Conservation (phyloP, 208 protist genomes). For the Wallacemonas rigidus region DNA sequence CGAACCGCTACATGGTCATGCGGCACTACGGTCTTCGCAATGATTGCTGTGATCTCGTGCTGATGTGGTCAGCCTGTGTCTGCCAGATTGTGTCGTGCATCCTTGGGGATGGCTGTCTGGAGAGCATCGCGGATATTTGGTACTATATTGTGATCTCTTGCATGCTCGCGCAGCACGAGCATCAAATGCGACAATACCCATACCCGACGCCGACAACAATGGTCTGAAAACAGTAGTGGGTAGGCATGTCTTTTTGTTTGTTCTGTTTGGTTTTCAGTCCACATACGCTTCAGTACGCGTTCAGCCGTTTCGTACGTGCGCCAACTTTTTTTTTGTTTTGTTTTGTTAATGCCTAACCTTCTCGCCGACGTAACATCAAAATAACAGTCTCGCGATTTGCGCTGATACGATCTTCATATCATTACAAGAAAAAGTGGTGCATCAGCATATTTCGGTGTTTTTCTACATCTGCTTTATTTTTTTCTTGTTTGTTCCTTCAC, state of each 20-base stretch:
- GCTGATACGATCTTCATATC: no score
- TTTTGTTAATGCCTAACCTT: constrained; percentile 10
- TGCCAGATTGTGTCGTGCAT: constrained; percentile 18
- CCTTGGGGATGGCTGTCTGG: constrained; percentile 18
- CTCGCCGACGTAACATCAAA: background rate
- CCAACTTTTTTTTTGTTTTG: constrained; percentile 27
- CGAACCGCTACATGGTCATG: constrained; percentile 74
- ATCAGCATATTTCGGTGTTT: no score
- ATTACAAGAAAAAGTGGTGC: no score
- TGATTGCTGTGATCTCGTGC: constrained; percentile 51
- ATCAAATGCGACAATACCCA: constrained; percentile 48
- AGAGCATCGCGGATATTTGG: constrained; percentile 29
- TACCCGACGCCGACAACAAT: constrained; percentile 34
- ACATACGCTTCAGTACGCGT: no score
- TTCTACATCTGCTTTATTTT: no score
- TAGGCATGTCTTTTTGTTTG: background rate
- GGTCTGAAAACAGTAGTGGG: constrained; percentile 7
- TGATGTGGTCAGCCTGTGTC: constrained; percentile 45
- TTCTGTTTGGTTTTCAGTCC: background rate
- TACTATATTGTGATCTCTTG: constrained; percentile 58
- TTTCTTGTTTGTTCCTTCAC: no score
- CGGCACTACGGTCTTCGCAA: constrained; percentile 52
- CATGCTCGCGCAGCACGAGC: constrained; percentile 64
- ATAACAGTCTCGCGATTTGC: no score
- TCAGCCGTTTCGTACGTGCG: no score